A percentile compares a stretch with the other conserved stretches of the same genome.
phyloP scores from a whole-genome alignment of 495 filamentous ascomycete genomes.

The Lophiostoma macrostomum region DNA sequence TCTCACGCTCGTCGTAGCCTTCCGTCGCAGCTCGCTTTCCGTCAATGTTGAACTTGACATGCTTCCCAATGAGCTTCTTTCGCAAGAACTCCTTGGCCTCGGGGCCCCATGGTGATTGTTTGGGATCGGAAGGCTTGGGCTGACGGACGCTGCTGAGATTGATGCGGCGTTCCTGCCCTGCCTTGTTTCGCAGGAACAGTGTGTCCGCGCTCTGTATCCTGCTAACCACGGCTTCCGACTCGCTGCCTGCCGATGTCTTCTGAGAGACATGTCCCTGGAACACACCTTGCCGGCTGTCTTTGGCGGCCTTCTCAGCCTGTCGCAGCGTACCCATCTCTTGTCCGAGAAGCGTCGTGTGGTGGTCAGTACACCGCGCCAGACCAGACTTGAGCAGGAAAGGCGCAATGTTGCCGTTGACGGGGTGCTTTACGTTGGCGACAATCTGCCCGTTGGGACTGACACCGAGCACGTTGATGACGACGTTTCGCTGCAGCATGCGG shows the following conservation, averaged over 20 bases:
- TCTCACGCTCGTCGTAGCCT: slow-evolving; percentile 90
- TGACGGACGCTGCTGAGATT: slow-evolving; percentile 90
- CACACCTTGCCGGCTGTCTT: slow-evolving; percentile 65
- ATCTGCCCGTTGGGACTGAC: slow-evolving; percentile 83
- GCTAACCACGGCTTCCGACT: slow-evolving; percentile 74
- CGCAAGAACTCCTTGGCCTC: slow-evolving; percentile 95
- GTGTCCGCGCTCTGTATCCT: slow-evolving; percentile 88
- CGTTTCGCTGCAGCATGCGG: slow-evolving; percentile 78
- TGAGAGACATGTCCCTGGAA: slow-evolving; percentile 75
- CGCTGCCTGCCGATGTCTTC: slow-evolving; percentile 51
- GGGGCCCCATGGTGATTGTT: slow-evolving; percentile 79
- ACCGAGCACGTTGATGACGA: slow-evolving; percentile 76
- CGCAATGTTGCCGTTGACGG: slow-evolving; percentile 79
- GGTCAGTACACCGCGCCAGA: slow-evolving; percentile 86
- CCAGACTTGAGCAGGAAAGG: slow-evolving; percentile 83
- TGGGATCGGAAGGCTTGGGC: slow-evolving; percentile 76
- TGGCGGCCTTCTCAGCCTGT: slow-evolving; percentile 83
- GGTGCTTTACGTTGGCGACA: slow-evolving; percentile 76
- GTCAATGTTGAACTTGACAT: slow-evolving; percentile 81
- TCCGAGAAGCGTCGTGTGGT: slow-evolving; percentile 87
- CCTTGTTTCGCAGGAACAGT: slow-evolving; percentile 76
- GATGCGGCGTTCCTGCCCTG: slow-evolving; percentile 81
- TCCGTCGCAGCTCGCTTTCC: slow-evolving; percentile 87
- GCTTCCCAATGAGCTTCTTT: slow-evolving; percentile 92
- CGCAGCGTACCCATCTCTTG: slow-evolving; percentile 78